Percentiles rank a stretch among this genome's conserved stretches.
Conservation (phyloP, 805 yeast species). For the Wickerhamiella galacta region DNA sequence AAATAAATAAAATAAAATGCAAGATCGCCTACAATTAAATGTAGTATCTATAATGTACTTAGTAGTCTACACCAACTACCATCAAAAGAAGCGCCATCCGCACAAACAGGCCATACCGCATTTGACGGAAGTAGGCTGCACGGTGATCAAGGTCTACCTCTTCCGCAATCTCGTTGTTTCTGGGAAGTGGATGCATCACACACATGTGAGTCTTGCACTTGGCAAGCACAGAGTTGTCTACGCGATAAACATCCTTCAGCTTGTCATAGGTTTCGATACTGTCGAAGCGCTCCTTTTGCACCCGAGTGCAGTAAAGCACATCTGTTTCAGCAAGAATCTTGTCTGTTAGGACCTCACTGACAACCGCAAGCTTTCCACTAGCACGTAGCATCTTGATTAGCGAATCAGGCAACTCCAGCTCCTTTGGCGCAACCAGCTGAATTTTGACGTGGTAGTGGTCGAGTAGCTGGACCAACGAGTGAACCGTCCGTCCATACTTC, state of each 20-base stretch:
- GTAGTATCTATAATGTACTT: background rate
- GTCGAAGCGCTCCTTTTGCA: constrained; percentile 89
- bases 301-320: constrained; percentile 93
- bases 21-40: constrained; percentile 5
- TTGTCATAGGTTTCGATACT: constrained; percentile 63
- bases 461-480: constrained; percentile 79
- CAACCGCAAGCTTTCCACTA: constrained; percentile 54
- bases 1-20: constrained; percentile 2
- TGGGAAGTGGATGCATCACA: constrained; percentile 97
- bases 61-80: constrained; percentile 91
- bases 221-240: constrained; percentile 78
- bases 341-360: constrained; percentile 61
- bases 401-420: constrained; percentile 64
- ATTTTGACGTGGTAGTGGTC: constrained; percentile 85
- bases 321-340: constrained; percentile 81
- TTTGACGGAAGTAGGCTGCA: constrained; percentile 98
- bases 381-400: constrained; percentile 48
- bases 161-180: constrained; percentile 89
- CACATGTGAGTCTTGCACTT: constrained; percentile 98
- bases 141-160: constrained; percentile 99
- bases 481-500: constrained; percentile 97
- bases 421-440: constrained; percentile 82
- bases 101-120: constrained; percentile 94
- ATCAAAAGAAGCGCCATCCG: constrained; percentile 97
- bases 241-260: constrained; percentile 78